A percentile compares a stretch with the other conserved stretches of the same genome.
phyloP scores from a whole-genome alignment of 2,329 filamentous ascomycete species.

The Verticillium albo-atrum region DNA sequence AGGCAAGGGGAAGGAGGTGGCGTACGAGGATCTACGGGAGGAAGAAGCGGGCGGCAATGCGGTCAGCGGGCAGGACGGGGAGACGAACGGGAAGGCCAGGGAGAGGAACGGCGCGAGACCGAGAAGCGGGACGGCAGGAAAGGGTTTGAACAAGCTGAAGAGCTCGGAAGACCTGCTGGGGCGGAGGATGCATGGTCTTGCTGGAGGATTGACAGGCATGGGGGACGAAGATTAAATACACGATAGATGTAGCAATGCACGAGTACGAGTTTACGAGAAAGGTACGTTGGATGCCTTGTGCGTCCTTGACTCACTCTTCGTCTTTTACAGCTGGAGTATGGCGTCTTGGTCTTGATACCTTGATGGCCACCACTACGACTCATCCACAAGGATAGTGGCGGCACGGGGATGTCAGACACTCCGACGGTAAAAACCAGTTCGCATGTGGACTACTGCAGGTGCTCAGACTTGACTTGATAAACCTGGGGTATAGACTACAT shows the following conservation, averaged over 20 bases:
- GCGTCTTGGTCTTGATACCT: too few relatives aligned
- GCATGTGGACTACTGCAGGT: not conserved
- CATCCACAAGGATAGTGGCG: not conserved
- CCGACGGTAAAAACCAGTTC: not conserved
- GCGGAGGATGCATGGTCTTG: constrained; percentile 54
- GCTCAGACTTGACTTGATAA: not conserved
- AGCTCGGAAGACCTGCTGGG: constrained; percentile 55
- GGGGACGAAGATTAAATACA: constrained; percentile 31
- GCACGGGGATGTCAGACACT: not conserved
- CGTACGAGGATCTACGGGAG: constrained; percentile 20
- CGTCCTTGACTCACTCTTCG: too few relatives aligned
- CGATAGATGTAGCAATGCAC: not conserved
- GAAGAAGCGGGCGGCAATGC: constrained; percentile 13
- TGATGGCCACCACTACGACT: too few relatives aligned
- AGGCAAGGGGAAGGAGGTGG: constrained; percentile 12
- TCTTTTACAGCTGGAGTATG: too few relatives aligned
- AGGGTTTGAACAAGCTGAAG: constrained; percentile 45
- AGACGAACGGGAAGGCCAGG: constrained; percentile 5
- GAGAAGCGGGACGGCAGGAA: constrained; percentile 32
- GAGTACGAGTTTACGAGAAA: not conserved
- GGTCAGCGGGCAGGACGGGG: not conserved
- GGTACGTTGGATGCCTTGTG: not conserved
- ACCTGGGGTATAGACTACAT: not conserved
- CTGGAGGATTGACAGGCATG: constrained; percentile 46
- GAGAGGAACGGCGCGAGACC: constrained; percentile 16